Evolutionary conservation across 2,329 filamentous ascomycete species (phyloP).

Genomic region (Elsinoe australis): DNA sequence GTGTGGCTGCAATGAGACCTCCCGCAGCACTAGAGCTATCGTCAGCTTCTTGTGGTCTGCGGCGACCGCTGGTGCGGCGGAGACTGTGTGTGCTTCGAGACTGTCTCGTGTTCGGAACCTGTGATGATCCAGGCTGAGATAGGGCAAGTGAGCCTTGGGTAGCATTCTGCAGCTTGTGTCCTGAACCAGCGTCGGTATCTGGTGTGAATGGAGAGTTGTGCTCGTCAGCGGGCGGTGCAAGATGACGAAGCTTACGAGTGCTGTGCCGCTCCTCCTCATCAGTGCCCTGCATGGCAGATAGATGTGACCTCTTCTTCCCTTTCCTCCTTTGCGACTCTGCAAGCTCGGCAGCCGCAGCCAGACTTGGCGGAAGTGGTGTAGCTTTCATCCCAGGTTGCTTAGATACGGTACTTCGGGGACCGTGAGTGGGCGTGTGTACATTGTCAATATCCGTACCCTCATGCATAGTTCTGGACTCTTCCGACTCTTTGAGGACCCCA

Average conservation of each 20-base stretch:
- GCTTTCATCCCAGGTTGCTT: background rate
- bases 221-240: background rate
- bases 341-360: conserved; percentile 47
- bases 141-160: conserved; percentile 1
- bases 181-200: conserved; percentile 26
- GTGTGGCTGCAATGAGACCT: conserved; percentile 50
- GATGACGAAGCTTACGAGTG: background rate
- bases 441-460: background rate
- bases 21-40: background rate
- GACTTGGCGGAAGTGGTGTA: conserved; percentile 35
- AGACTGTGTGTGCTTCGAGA: background rate
- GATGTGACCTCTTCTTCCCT: conserved; percentile 32
- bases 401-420: background rate
- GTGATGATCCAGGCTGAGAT: background rate
- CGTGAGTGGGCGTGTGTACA: background rate
- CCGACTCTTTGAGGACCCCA: conserved; percentile 11
- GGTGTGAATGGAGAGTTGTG: conserved; percentile 28
- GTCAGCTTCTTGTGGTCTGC: background rate
- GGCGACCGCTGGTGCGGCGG: conserved; percentile 1
- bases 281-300: background rate
- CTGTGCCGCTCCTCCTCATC: background rate
- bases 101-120: background rate
- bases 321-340: conserved; percentile 43
- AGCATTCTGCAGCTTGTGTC: conserved; percentile 1
- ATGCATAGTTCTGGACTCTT: background rate